Evolutionary conservation across 108 stramenopile species (phyloP), one percentile per base, ranked within the genome.

Genomic region (Fistulifera pelliculosa): DNA sequence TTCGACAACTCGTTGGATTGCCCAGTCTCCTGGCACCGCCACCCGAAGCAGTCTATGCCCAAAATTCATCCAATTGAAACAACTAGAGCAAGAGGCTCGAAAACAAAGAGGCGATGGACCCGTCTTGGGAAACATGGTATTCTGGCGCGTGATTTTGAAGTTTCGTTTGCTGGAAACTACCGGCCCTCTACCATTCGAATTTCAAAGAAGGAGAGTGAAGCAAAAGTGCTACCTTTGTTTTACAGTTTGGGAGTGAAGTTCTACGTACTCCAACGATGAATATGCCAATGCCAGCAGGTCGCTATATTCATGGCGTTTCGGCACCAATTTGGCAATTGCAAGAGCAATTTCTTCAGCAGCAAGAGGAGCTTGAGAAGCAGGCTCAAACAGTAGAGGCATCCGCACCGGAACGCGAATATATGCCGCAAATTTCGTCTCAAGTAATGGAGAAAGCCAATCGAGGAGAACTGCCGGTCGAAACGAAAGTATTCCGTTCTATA

Each of bases 11-110:
- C 21, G 41, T 87, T 8, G 84, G 84, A 4, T 54, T 92, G 50
- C 86, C 90, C 10, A 47, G 74, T 22, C 56, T 84, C 52, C 21
- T 65, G 40, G 70, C 63, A 44, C 80, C 90, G 0, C 72, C 80
- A 8, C 66, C 65, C 16, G 78, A 81, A 41, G 74, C 81, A 21
- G 66, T 69, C 41, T 72, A 62, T 53, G 79, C 82, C 38, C 71
- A 70, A 51, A 87, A 27, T 91, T 83, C 54, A 74, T 86, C 61
- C 70, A 75, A 52, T 62, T 75, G 52, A 77, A 77, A 52, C 71
- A 73, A 57, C 70, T 76, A 42, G 85, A 81, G 59, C 75, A 75
- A 60, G 57, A 79, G 53, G 75, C 76, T 2, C 63, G 52, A 28
- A 75, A 76, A 47, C 67, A 75, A 3, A 60, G 73, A 6, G 73